phyloP scores from a whole-genome alignment of 768 basidiomycete genomes.

The Boletus huronensis region DNA sequence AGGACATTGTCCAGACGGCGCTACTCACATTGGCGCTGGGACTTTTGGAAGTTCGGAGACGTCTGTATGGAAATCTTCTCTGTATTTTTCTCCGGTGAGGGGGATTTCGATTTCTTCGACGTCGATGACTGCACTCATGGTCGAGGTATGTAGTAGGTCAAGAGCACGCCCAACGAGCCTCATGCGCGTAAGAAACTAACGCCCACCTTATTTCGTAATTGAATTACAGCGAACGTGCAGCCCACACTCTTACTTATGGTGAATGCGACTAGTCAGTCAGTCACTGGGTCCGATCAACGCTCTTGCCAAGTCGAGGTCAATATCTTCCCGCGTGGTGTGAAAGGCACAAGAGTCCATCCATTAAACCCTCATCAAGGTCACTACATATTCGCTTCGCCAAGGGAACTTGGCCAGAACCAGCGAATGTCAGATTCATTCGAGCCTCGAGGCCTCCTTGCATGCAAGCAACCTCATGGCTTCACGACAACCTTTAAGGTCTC shows the following conservation, averaged over 20 bases:
- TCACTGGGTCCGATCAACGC: background rate
- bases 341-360: background rate
- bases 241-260: background rate
- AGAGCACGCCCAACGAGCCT: background rate
- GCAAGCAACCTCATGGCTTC: slow-evolving; percentile 38
- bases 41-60: slow-evolving; percentile 16
- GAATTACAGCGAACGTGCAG: background rate
- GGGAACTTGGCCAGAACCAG: background rate
- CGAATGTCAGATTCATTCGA: too few species aligned
- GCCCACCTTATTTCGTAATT: slow-evolving; percentile 17
- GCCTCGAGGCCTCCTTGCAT: too few species aligned
- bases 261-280: background rate
- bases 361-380: background rate
- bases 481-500: slow-evolving; percentile 54
- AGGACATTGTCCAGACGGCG: background rate
- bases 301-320: background rate
- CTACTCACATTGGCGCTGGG: slow-evolving; percentile 28
- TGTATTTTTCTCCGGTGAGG: background rate
- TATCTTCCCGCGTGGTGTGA: background rate
- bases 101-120: slow-evolving; percentile 1
- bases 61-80: slow-evolving; percentile 7
- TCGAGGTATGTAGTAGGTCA: background rate
- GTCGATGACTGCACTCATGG: slow-evolving; percentile 13
- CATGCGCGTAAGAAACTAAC: slow-evolving; percentile 3
- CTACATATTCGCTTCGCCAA: background rate